Evolutionary conservation across 2,329 filamentous ascomycete species (phyloP), one percentile per base, ranked within the genome.

Genomic region (Colletotrichum destructivum): DNA sequence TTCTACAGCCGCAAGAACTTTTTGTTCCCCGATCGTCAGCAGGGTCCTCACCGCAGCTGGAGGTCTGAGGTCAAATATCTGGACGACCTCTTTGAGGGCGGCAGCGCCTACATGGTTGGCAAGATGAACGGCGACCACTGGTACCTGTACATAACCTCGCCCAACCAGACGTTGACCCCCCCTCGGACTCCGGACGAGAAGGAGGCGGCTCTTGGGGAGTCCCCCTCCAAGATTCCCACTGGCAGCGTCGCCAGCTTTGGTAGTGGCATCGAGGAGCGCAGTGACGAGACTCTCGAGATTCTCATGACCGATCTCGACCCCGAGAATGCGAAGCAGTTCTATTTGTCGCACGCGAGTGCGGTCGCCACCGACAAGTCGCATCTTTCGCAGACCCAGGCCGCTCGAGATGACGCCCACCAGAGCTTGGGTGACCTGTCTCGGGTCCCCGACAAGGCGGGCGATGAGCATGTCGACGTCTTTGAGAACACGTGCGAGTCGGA

Each of bases 41-140:
- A 90, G 69, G 95, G 95, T 9, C 96, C 96, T 66, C 96, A 99
- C 83, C 93, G 95, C 74, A 98, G 95, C 90, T 99, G 96, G 96
- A 93, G 95, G 76, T 93, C 98, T 80, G 96, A 99, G 82, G 96
- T 98, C 79, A 93, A 92, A 78, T 97, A 92, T 77, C 88, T 99
- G 74, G 96, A 99, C 84, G 92, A 93, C 80, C 94, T 95, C 82
- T 98, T 99, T 81, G 88, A 93, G 73, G 92, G 94, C 68, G 96
- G 96, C 66, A 98, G 96, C 82, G 96, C 96, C 62, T 99, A 99
- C 83, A 98, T 98, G 95, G 97, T 99, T 75, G 96, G 96, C 79
- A 98, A 98, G 85, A 98, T 98, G 96, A 99, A 99, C 77, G 96
- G 96, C 70, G 96, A 99, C 82, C 96, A 99, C 78, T 99, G 96